Percentiles rank a stretch among this genome's conserved stretches.
Conservation (phyloP, 1,284 basidiomycete genomes). For the Testicularia cyperi region DNA sequence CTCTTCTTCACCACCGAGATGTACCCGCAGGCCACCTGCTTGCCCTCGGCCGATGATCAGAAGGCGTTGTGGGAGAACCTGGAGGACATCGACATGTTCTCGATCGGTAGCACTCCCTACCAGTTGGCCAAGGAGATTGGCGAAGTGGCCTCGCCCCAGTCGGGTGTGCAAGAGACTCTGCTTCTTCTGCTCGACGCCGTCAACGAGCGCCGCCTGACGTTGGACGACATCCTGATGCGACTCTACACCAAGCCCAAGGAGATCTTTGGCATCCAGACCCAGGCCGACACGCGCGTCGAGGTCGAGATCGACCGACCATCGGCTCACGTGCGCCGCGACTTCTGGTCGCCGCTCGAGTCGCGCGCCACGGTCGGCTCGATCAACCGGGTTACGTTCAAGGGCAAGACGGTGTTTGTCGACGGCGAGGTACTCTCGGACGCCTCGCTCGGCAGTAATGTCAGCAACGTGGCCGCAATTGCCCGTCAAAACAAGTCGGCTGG, state of each 20-base stretch:
- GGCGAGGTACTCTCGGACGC: constrained; percentile 71
- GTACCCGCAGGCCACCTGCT: constrained; percentile 64
- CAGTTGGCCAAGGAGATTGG: constrained; percentile 72
- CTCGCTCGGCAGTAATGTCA: constrained; percentile 77
- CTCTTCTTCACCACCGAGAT: constrained; percentile 84
- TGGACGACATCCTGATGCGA: constrained; percentile 78
- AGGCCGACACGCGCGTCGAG: constrained; percentile 71
- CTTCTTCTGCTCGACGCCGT: constrained; percentile 87
- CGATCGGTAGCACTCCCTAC: constrained; percentile 82
- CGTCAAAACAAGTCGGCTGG: constrained; percentile 33
- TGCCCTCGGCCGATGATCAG: constrained; percentile 80
- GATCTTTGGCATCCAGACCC: constrained; percentile 88
- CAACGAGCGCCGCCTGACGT: constrained; percentile 73
- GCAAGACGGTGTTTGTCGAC: constrained; percentile 88
- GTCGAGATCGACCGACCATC: constrained; percentile 86
- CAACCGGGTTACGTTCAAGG: constrained; percentile 87
- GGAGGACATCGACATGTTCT: constrained; percentile 84
- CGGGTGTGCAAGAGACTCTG: constrained; percentile 84
- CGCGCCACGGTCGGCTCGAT: constrained; percentile 73
- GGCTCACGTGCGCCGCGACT: constrained; percentile 65
- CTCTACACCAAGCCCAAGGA: constrained; percentile 87
- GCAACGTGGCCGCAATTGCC: constrained; percentile 64
- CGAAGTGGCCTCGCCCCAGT: constrained; percentile 70
- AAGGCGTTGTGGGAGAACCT: constrained; percentile 83
- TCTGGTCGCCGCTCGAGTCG: constrained; percentile 83